phyloP scores from a whole-genome alignment of 208 protist species.

The Leptomonas pyrrhocoris region DNA sequence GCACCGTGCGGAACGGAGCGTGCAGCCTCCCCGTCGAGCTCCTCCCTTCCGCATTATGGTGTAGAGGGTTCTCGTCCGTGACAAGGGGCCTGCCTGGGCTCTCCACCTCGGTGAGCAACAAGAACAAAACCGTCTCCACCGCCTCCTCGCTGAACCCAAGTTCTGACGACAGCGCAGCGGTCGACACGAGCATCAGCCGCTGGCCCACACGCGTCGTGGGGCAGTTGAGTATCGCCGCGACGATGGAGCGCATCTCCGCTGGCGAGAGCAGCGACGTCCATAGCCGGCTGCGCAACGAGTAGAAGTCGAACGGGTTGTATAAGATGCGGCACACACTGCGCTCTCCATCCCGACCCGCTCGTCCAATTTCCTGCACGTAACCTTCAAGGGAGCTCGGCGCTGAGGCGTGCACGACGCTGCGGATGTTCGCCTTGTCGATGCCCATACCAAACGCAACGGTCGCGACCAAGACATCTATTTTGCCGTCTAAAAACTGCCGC shows the following conservation, averaged over 20 bases:
- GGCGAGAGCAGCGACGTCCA: conserved; percentile 62
- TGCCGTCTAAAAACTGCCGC: conserved; percentile 83
- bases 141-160: conserved; percentile 70
- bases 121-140: conserved; percentile 83
- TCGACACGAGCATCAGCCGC: conserved; percentile 60
- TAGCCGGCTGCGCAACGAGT: conserved; percentile 88
- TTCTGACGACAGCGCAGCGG: conserved; percentile 55
- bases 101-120: conserved; percentile 42
- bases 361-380: conserved; percentile 98
- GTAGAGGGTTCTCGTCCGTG: neutral
- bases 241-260: conserved; percentile 58
- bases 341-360: conserved; percentile 95
- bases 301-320: conserved; percentile 94
- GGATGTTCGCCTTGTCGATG: conserved; percentile 98
- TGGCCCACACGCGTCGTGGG: conserved; percentile 54
- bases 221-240: conserved; percentile 49
- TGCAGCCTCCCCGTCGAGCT: conserved; percentile 1
- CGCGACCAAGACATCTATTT: conserved; percentile 93
- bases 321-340: conserved; percentile 75
- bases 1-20: conserved; percentile 42
- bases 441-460: conserved; percentile 99
- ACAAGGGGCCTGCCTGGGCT: neutral
- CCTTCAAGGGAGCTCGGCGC: conserved; percentile 96
- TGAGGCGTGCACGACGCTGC: conserved; percentile 96
- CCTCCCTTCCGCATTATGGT: neutral